A percentile compares a stretch with the other conserved stretches of the same genome.
Conservation (phyloP, 2,329 filamentous ascomycete genomes). For the Parasarocladium wereldwijsianum region DNA sequence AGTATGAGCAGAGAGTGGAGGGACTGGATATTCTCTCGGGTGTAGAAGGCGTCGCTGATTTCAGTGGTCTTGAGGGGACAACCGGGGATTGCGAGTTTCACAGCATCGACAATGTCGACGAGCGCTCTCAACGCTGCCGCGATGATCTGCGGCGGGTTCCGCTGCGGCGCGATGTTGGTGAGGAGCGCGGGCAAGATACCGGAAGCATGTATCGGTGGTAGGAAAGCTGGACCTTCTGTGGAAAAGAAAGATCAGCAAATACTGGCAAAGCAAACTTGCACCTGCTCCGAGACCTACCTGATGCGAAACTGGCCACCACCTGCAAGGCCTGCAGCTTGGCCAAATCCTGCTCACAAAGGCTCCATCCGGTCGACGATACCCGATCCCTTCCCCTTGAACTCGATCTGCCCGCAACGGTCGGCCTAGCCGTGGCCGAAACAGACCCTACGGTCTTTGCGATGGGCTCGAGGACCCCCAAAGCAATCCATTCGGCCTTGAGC, state of each 20-base stretch:
- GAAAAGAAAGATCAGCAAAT: no score
- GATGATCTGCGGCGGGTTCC: constrained; percentile 50
- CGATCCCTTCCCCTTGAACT: constrained; percentile 19
- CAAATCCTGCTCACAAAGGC: constrained; percentile 48
- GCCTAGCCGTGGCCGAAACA: constrained; percentile 16
- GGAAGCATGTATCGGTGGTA: constrained; percentile 57
- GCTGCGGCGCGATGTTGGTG: constrained; percentile 49
- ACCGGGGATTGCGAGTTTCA: constrained; percentile 36
- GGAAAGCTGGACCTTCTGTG: constrained; percentile 65
- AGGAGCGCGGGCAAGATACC: constrained; percentile 56
- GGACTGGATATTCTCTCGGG: constrained; percentile 41
- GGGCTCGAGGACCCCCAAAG: constrained; percentile 50
- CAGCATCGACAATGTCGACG: constrained; percentile 54
- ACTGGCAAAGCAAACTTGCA: not conserved
- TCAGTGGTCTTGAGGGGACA: constrained; percentile 30
- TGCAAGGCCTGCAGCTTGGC: constrained; percentile 67
- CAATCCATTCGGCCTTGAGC: constrained; percentile 69
- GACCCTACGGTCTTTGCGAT: constrained; percentile 31
- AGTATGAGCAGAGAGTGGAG: constrained; percentile 53
- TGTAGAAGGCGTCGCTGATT: constrained; percentile 54
- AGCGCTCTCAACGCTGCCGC: constrained; percentile 62
- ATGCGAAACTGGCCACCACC: constrained; percentile 71
- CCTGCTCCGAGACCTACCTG: constrained; percentile 39
- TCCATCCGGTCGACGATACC: no score
- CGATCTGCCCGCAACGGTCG: constrained; percentile 19